phyloP scores from a whole-genome alignment of 1,284 basidiomycete genomes.

The Malassezia vespertilionis region DNA sequence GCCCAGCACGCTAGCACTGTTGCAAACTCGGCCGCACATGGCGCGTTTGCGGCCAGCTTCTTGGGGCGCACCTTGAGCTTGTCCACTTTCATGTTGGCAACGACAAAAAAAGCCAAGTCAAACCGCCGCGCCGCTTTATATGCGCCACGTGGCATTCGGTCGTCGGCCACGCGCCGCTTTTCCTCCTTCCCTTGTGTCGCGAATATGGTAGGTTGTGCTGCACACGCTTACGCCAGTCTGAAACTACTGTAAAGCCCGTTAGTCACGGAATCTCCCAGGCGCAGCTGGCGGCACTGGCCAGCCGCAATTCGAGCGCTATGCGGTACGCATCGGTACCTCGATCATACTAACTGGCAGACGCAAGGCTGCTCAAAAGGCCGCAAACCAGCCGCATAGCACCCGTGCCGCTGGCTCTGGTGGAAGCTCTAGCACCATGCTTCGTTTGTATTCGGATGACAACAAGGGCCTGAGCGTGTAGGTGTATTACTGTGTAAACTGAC shows the following conservation, averaged over 20 bases:
- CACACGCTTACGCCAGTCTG: slow-evolving; percentile 13
- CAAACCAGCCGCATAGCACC: slow-evolving; percentile 70
- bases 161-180: neutral
- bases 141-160: slow-evolving; percentile 7
- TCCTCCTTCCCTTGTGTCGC: neutral
- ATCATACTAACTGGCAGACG: neutral
- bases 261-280: no score
- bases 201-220: slow-evolving; percentile 9
- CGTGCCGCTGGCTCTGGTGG: slow-evolving; percentile 91
- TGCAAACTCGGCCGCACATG: slow-evolving; percentile 66
- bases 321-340: slow-evolving; percentile 3
- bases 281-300: slow-evolving; percentile 18
- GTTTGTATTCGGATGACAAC: slow-evolving; percentile 87
- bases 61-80: slow-evolving; percentile 52
- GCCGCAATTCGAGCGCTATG: slow-evolving; percentile 18
- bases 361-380: slow-evolving; percentile 58
- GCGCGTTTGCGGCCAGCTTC: slow-evolving; percentile 58
- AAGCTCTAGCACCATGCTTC: slow-evolving; percentile 93
- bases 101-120: neutral
- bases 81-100: slow-evolving; percentile 37
- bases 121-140: neutral
- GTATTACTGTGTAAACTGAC: neutral
- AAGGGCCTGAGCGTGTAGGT: slow-evolving; percentile 90
- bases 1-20: slow-evolving; percentile 86
- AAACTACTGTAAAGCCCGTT: slow-evolving; percentile 8